Evolutionary conservation across 1,139 yeast species (phyloP), one percentile per base, ranked within the genome.

Genomic region (Blastobotrys apis): DNA sequence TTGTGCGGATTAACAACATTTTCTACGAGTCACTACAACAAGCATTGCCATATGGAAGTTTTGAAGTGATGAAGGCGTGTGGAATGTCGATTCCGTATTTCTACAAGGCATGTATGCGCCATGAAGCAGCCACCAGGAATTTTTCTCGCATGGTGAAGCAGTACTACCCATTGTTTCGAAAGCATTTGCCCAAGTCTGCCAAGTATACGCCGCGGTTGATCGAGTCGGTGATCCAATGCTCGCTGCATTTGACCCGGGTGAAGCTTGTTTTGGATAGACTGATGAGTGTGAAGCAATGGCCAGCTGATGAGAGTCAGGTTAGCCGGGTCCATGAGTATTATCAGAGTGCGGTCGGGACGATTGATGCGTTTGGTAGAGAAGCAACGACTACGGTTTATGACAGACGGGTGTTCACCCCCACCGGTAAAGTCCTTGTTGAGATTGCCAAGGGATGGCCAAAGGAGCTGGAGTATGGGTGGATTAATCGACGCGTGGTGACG

Each of bases 61-160:
- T 77, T 50, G 96, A 90, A 61, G 72, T 86, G 4, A 63, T 90
- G 47, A 80, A 77, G 52, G 95, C 92, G 0, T 75, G 92, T 58
- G 92, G 87, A 2, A 73, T 77, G 50, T 80, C 92, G 0, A 71
- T 90, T 21, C 96, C 97, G 0, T 87, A 86, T 62, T 88, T 88
- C 60, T 90, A 86, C 67, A 85, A 87, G 59, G 95, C 97, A 0
- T 85, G 85, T 54, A 84, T 88, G 70, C 73, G 97, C 49, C 97
- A 90, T 62, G 95, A 88, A 63, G 96, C 97, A 6, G 95, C 95
- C 17, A 77, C 84, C 2, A 81, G 78, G 53, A 77, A 78, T 50
- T 78, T 76, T 47, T 69, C 60, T 1, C 49, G 54, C n/a, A 52
- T 72, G 10, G 70, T 80, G 48, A 69, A 66, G 3, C 53, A 52